Base-by-base conservation (phyloP, 345 rosid genomes). In the Brassica cretica region DNA sequence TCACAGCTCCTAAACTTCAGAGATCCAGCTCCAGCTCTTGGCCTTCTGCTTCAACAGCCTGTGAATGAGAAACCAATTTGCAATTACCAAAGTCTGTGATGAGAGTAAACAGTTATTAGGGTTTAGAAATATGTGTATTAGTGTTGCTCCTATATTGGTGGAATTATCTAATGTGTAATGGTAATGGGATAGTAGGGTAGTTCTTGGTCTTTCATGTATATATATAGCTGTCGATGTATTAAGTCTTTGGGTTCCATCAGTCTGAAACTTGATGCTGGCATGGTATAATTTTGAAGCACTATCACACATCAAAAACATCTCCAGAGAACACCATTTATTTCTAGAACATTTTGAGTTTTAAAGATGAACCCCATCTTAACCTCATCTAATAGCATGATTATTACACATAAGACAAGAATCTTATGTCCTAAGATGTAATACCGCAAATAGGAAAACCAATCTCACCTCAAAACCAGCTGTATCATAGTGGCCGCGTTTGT, bases 391-490 rank as follows among this genome's bases (percentile, higher is more conserved):
- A 21, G 24, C 24, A 30, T 32, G 7, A 5, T 32, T 21, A 37
- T 37, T 37, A 37, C 39, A 35, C 44, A 37, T 10, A 37, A 16
- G 14, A 3, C 18, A 49, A 49, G 44, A 39, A 39, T 21, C 24
- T 21, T 21, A 21, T 21, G 24, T 21, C 24, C 24, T 21, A 21
- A 21, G 24, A 21, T 21, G 24, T 21, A 21, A 21, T 21, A 21
- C 24, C 24, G 24, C 24, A 21, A 21, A 21, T 21, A 21, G 24
- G 24, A 21, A 21, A 21, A 3, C 44, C 9, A 25, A 82, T 68
- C 91, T 85, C 78, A 90, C 99, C 98, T 93, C 98, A 87, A 91
- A 96, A 80, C 99, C 99, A 69, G 99, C 94, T 8, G 89, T 68
- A 75, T 96, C 99, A 80, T 85, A 96, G 71, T 91, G 96, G 69